Conservation (phyloP, 2,329 filamentous ascomycete species). For the Ophiostoma populinum region DNA sequence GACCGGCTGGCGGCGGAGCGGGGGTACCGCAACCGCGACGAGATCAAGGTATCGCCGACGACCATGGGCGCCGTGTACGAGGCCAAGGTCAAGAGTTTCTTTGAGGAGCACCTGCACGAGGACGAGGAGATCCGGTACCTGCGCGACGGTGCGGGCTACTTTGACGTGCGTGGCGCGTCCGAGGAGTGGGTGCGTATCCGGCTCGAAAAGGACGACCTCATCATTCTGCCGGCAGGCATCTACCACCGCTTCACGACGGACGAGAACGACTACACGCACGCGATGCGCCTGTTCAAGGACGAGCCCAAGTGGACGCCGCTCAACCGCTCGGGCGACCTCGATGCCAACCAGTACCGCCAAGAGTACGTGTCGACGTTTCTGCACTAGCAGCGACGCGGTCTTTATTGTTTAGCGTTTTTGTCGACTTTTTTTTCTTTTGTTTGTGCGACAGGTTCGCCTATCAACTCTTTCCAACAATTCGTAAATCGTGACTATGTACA, state of each 20-base stretch:
- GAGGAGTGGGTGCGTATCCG: conserved; percentile 82
- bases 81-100: conserved; percentile 85
- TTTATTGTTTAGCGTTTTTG: conserved; percentile 1
- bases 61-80: conserved; percentile 81
- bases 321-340: conserved; percentile 62
- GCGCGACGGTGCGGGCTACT: conserved; percentile 72
- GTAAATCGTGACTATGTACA: neutral
- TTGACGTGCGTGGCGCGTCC: conserved; percentile 69
- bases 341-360: conserved; percentile 62
- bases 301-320: conserved; percentile 96
- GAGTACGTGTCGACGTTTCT: conserved; percentile 48
- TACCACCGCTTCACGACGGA: conserved; percentile 97
- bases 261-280: conserved; percentile 79
- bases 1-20: conserved; percentile 58
- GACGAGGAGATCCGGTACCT: conserved; percentile 98
- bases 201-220: conserved; percentile 73
- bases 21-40: conserved; percentile 85
- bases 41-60: conserved; percentile 73
- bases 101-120: conserved; percentile 89
- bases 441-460: too few species aligned
- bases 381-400: conserved; percentile 2
- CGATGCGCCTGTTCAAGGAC: conserved; percentile 93
- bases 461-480: too few species aligned
- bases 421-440: too few species aligned
- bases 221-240: conserved; percentile 86